Evolutionary conservation across 331 rosid species (phyloP).

Genomic region (Quercus tomentella): DNA sequence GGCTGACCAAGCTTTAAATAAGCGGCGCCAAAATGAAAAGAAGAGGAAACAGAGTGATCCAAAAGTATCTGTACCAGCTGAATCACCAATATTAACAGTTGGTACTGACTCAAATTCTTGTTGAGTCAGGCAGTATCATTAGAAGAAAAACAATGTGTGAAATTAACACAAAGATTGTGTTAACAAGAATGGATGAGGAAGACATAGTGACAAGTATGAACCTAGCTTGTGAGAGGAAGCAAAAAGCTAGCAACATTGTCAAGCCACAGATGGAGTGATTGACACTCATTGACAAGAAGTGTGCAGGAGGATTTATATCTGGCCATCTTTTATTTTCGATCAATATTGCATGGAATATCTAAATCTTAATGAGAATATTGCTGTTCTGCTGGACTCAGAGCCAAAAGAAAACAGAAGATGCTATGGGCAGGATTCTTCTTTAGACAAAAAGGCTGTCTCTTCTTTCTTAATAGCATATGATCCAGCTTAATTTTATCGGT

Average conservation of each 20-base stretch:
- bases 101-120: constrained; percentile 7
- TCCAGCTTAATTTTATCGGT: no score
- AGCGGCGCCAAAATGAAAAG: constrained; percentile 33
- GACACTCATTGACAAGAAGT: no score
- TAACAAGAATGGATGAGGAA: neutral
- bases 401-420: neutral
- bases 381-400: neutral
- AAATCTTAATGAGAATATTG: neutral
- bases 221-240: neutral
- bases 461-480: no score
- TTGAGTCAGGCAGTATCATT: neutral
- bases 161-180: neutral
- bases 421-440: neutral
- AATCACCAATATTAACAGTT: constrained; percentile 10
- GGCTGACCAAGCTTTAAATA: constrained; percentile 65
- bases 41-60: constrained; percentile 28
- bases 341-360: neutral
- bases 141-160: neutral
- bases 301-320: neutral
- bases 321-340: accelerated
- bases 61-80: constrained; percentile 22
- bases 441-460: neutral
- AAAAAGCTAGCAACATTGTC: neutral
- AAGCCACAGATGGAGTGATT: neutral
- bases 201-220: neutral